A percentile compares a stretch with the other conserved stretches of the same genome.
These are phyloP conservation scores for Fusarium pseudoanthophilum DNA, from an alignment of 2,329 filamentous ascomycete genomes.

Conservation along the genomic window DNA sequence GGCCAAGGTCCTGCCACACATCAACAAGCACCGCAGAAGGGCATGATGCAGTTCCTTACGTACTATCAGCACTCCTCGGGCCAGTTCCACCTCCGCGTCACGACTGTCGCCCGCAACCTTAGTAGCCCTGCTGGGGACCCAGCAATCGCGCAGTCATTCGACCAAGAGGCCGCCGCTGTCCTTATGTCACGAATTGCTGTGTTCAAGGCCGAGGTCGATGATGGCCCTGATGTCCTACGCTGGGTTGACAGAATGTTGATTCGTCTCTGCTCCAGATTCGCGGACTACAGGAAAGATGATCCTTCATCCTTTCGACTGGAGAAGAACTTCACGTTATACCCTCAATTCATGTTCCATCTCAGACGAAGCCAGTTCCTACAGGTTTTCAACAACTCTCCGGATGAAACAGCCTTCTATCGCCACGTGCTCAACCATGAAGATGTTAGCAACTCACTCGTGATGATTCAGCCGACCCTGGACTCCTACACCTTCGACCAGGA, in stretches of 20 bases:
- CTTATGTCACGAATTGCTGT: conserved; percentile 99
- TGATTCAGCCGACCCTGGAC: conserved; percentile 98
- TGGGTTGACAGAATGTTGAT: conserved; percentile 99
- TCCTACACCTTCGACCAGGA: conserved; percentile 98
- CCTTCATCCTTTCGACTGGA: conserved; percentile 95
- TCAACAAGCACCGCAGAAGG: conserved; percentile 88
- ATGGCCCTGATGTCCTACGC: conserved; percentile 95
- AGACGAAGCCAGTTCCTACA: conserved; percentile 97
- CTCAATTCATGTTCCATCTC: conserved; percentile 99
- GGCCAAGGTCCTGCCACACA: conserved; percentile 89
- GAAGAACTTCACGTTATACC: conserved; percentile 99
- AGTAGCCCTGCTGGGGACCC: conserved; percentile 95
- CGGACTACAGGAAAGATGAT: conserved; percentile 98
- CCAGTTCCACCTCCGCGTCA: conserved; percentile 95
- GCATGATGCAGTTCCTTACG: conserved; percentile 97
- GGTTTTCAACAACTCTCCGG: conserved; percentile 99
- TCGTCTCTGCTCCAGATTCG: conserved; percentile 92
- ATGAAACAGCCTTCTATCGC: conserved; percentile 98
- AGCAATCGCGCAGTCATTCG: conserved; percentile 94
- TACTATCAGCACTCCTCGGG: conserved; percentile 98
- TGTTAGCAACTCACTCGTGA: conserved; percentile 94
- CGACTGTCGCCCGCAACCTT: conserved; percentile 89
- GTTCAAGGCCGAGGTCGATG: conserved; percentile 98
- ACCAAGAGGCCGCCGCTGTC: conserved; percentile 96
- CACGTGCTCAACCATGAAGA: conserved; percentile 98